These are phyloP conservation scores for Microbotryum silenes-acaulis DNA, from an alignment of 1,284 basidiomycete genomes.

Conservation along the genomic window DNA sequence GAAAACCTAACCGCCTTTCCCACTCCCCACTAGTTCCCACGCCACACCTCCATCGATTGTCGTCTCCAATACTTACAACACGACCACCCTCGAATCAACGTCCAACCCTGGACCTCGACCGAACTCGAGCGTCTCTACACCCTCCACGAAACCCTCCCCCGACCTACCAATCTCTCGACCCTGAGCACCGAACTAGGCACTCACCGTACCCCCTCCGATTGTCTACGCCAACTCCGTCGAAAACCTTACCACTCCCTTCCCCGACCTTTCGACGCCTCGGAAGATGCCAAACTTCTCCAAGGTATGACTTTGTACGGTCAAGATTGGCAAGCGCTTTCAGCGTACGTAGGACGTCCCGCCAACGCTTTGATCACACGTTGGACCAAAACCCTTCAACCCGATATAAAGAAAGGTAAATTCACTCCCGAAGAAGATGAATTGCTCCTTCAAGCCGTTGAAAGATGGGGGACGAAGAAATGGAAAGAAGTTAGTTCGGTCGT, in stretches of 20 bases:
- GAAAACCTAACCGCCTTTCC: background rate
- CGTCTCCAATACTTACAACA: slow-evolving; percentile 30
- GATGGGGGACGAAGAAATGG: slow-evolving; percentile 65
- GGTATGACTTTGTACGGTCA: slow-evolving; percentile 25
- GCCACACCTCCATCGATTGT: slow-evolving; percentile 25
- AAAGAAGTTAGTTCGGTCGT: slow-evolving; percentile 60
- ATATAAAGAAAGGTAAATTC: slow-evolving; percentile 46
- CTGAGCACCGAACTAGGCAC: slow-evolving; percentile 3
- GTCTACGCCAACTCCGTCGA: slow-evolving; percentile 19
- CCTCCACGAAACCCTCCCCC: too few relatives aligned
- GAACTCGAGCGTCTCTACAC: too few relatives aligned
- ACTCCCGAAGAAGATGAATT: slow-evolving; percentile 55
- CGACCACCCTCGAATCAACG: slow-evolving; percentile 26
- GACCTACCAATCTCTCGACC: background rate
- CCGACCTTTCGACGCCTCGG: slow-evolving; percentile 4
- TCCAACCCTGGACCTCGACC: too few relatives aligned
- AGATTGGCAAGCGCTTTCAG: slow-evolving; percentile 32
- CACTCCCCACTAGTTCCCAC: slow-evolving; percentile 11
- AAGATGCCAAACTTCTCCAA: slow-evolving; percentile 28
- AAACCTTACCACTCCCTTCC: background rate
- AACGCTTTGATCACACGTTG: slow-evolving; percentile 32
- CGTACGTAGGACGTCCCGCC: slow-evolving; percentile 11
- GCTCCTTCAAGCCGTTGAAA: slow-evolving; percentile 57
- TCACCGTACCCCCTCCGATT: slow-evolving; percentile 18
- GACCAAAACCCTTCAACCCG: slow-evolving; percentile 23